phyloP scores from a whole-genome alignment of 805 yeast genomes.

The Kregervanrija pseudodelftensis region DNA sequence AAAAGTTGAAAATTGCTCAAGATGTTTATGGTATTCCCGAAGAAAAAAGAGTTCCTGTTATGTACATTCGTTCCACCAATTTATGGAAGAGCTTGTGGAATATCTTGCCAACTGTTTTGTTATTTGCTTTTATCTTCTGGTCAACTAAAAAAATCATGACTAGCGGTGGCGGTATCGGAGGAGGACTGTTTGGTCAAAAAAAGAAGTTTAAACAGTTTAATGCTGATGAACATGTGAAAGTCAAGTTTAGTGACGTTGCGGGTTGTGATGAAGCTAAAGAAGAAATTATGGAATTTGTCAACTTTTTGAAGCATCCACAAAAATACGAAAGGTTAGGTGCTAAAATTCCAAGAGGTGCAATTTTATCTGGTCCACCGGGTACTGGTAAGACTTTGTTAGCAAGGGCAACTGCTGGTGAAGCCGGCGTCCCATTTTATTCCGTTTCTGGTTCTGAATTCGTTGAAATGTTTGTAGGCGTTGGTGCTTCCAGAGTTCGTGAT shows the following conservation, averaged over 20 bases:
- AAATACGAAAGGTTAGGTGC: slow-evolving; percentile 88
- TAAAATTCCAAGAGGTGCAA: slow-evolving; percentile 92
- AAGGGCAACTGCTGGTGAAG: slow-evolving; percentile 95
- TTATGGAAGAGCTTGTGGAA: slow-evolving; percentile 58
- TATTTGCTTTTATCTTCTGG: slow-evolving; percentile 75
- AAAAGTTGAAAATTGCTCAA: slow-evolving; percentile 68
- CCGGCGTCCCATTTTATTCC: slow-evolving; percentile 86
- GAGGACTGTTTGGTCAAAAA: slow-evolving; percentile 63
- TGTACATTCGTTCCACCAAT: slow-evolving; percentile 63
- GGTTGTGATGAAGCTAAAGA: slow-evolving; percentile 93
- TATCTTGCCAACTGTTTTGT: slow-evolving; percentile 70
- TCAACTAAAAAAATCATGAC: slow-evolving; percentile 48
- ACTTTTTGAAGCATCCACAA: slow-evolving; percentile 75
- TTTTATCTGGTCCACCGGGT: slow-evolving; percentile 93
- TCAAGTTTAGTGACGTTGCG: slow-evolving; percentile 83
- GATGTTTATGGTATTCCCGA: slow-evolving; percentile 60
- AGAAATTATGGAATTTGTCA: slow-evolving; percentile 93
- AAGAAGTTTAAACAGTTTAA: slow-evolving; percentile 79
- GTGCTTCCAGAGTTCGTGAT: slow-evolving; percentile 92
- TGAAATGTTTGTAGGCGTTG: slow-evolving; percentile 97
- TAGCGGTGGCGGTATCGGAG: slow-evolving; percentile 50
- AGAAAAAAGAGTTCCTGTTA: slow-evolving; percentile 69
- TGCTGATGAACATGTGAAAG: slow-evolving; percentile 75
- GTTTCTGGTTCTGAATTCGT: slow-evolving; percentile 93
- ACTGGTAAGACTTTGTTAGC: slow-evolving; percentile 93